Evolutionary conservation across 495 filamentous ascomycete species (phyloP).

Genomic region (Neurospora intermedia): DNA sequence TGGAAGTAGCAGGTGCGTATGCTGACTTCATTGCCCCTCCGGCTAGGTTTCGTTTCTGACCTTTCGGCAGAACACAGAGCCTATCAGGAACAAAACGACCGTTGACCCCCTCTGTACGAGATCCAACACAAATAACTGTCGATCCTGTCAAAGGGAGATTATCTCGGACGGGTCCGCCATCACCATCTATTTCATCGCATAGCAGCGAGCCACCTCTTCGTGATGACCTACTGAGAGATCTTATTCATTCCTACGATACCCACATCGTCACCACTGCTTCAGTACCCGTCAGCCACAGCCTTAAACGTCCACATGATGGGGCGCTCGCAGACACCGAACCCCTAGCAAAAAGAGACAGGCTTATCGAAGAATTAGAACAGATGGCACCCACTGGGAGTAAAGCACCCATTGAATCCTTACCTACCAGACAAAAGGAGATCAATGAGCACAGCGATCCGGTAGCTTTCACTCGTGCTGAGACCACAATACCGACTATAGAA

Average conservation of each 20-base stretch:
- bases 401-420: not conserved
- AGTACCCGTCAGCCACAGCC: not conserved
- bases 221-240: constrained; percentile 16
- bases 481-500: not conserved
- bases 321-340: constrained; percentile 10
- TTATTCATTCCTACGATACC: constrained; percentile 11
- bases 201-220: constrained; percentile 6
- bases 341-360: constrained; percentile 18
- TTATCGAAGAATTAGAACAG: constrained; percentile 17
- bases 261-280: not conserved
- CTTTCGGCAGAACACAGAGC: not conserved
- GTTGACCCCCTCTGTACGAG: not conserved
- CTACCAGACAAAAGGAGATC: not conserved
- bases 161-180: not conserved
- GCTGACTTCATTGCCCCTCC: not conserved
- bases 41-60: not conserved
- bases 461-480: not conserved
- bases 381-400: constrained; percentile 1
- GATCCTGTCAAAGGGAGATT: not conserved
- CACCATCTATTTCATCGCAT: not conserved
- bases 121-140: not conserved
- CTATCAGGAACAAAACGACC: constrained; percentile 1
- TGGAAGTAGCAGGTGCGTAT: constrained; percentile 15
- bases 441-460: not conserved
- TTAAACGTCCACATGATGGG: constrained; percentile 18